Conservation (phyloP, 106 monocot species). For the Xerophyta viscosa region DNA sequence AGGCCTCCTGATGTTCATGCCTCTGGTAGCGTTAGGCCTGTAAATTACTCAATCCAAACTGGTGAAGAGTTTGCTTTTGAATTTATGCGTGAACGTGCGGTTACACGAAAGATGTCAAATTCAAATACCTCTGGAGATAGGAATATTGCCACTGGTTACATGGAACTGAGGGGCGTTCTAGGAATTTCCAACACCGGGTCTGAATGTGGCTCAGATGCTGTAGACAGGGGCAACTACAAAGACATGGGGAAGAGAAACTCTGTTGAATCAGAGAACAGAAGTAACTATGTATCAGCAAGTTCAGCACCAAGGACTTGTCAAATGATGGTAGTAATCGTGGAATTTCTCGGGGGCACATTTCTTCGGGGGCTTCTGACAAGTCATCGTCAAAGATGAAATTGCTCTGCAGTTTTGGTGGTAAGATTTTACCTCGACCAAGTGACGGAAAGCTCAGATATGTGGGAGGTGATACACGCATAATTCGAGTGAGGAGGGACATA, state of each 20-base stretch:
- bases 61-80: constrained; percentile 89
- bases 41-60: constrained; percentile 89
- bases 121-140: constrained; percentile 39
- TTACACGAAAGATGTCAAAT: constrained; percentile 31
- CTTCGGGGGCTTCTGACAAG: constrained; percentile 55
- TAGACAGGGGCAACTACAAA: constrained; percentile 26
- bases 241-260: constrained; percentile 38
- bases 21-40: constrained; percentile 29
- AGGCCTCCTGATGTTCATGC: constrained; percentile 25
- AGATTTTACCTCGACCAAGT: constrained; percentile 78
- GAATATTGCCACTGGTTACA: constrained; percentile 27
- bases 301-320: too few relatives aligned
- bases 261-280: constrained; percentile 27
- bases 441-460: constrained; percentile 91
- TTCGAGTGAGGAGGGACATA: constrained; percentile 54
- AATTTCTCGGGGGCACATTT: constrained; percentile 33
- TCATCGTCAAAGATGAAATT: constrained; percentile 53
- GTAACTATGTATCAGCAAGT: constrained; percentile 31
- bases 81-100: constrained; percentile 71
- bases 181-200: constrained; percentile 35
- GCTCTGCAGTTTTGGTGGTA: constrained; percentile 88
- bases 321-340: constrained; percentile 43
- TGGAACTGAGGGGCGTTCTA: constrained; percentile 37
- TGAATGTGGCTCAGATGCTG: constrained; percentile 31
- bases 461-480: constrained; percentile 80